Evolutionary conservation across 306 rosid species (phyloP).

Genomic region (Ormosia semicastrata): DNA sequence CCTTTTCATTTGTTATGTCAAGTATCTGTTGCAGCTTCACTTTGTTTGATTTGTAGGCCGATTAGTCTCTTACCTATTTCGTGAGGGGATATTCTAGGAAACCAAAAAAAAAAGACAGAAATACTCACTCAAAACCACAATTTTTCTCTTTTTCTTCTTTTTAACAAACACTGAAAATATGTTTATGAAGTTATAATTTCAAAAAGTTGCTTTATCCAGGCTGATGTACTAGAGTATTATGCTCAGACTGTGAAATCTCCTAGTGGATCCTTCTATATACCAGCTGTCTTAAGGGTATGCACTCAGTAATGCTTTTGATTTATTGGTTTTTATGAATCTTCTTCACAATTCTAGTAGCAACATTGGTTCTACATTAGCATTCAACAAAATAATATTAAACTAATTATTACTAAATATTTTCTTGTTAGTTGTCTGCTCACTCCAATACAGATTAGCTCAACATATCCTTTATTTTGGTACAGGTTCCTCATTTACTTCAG

Average conservation of each 20-base stretch:
- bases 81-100: too few species aligned
- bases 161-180: constrained; percentile 3
- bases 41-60: neutral
- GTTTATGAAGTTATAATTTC: constrained; percentile 9
- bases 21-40: neutral
- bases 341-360: neutral
- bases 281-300: constrained; percentile 91
- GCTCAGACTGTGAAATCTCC: constrained; percentile 90
- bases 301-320: neutral
- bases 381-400: neutral
- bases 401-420: neutral
- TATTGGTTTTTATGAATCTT: constrained; percentile 8
- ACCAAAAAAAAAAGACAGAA: neutral
- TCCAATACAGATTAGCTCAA: constrained; percentile 25
- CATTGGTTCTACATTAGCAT: neutral
- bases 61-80: too few species aligned
- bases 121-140: neutral
- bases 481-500: constrained; percentile 93
- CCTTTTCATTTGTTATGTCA: constrained; percentile 13
- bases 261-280: constrained; percentile 84
- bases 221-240: constrained; percentile 93
- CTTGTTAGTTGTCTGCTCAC: constrained; percentile 6
- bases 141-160: neutral
- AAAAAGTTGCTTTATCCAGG: constrained; percentile 53
- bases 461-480: constrained; percentile 31